phyloP scores from a whole-genome alignment of 1,139 yeast genomes.

The Taphrina flavorubra region DNA sequence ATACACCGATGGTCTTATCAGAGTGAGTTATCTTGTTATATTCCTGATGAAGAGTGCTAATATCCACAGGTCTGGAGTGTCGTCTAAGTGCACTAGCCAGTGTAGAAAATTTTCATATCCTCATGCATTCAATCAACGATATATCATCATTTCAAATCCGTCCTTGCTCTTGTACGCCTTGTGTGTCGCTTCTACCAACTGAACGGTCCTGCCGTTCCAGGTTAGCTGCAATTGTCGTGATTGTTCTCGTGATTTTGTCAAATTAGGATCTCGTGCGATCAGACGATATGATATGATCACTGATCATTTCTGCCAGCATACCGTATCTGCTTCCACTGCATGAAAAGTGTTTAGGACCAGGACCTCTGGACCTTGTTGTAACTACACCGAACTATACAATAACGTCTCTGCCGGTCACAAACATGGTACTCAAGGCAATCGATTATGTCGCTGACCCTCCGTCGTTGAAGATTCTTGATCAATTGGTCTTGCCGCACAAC shows the following conservation, averaged over 20 bases:
- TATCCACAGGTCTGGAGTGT: constrained; percentile 33
- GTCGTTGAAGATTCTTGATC: constrained; percentile 73
- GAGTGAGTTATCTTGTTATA: constrained; percentile 34
- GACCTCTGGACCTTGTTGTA: background rate
- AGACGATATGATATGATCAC: background rate
- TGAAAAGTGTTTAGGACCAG: background rate
- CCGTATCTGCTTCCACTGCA: background rate
- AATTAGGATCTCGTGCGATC: no score
- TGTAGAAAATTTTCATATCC: constrained; percentile 17
- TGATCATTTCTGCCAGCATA: background rate
- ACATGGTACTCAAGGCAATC: constrained; percentile 45
- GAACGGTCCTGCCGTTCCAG: no score
- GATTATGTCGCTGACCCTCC: constrained; percentile 45
- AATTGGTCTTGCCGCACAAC: constrained; percentile 77
- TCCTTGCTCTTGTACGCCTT: background rate
- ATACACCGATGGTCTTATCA: constrained; percentile 85
- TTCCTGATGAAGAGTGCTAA: background rate
- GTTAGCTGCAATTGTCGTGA: background rate
- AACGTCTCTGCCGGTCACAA: background rate
- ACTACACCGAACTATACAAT: background rate
- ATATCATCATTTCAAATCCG: background rate
- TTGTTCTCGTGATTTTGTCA: background rate
- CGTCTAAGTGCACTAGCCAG: constrained; percentile 22
- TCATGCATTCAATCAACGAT: background rate
- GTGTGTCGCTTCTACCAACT: no score